Conservation (phyloP, 2,329 filamentous ascomycete species). For the Lojkania enalia region DNA sequence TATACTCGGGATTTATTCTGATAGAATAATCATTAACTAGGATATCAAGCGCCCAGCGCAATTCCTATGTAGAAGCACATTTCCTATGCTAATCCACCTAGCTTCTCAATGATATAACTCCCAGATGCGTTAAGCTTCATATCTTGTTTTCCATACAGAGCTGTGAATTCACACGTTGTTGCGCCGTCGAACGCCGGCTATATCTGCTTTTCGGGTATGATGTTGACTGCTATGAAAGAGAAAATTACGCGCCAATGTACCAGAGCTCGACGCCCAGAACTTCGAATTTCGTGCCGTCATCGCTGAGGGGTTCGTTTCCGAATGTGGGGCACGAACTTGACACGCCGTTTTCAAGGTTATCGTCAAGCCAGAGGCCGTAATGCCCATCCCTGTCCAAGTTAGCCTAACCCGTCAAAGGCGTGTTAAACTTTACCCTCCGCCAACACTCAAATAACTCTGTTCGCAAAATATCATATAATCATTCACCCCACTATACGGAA, state of each 20-base stretch:
- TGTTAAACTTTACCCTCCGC: conserved; percentile 62
- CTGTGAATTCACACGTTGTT: too few relatives aligned
- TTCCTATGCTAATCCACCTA: neutral
- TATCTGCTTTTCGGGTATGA: neutral
- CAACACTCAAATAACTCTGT: conserved; percentile 78
- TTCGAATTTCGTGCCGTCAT: conserved; percentile 89
- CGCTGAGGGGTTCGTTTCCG: conserved; percentile 90
- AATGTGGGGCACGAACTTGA: conserved; percentile 87
- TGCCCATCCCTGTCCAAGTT: conserved; percentile 66
- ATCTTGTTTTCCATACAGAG: too few relatives aligned
- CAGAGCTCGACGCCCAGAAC: conserved; percentile 90
- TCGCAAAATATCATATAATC: conserved; percentile 97
- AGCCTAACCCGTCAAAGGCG: neutral
- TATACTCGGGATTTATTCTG: too few relatives aligned
- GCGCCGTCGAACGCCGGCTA: neutral
- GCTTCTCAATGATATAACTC: neutral
- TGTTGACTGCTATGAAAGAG: neutral
- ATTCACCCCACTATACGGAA: conserved; percentile 93
- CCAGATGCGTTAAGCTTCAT: neutral
- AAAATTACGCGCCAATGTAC: conserved; percentile 67
- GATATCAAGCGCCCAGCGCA: conserved; percentile 3
- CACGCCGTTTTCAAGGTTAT: conserved; percentile 79
- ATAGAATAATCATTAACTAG: too few relatives aligned
- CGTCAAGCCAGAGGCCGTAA: conserved; percentile 92
- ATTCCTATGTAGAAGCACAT: neutral